Evolutionary conservation across 768 basidiomycete genomes (phyloP).

Genomic region (Dioszegia crocea): DNA sequence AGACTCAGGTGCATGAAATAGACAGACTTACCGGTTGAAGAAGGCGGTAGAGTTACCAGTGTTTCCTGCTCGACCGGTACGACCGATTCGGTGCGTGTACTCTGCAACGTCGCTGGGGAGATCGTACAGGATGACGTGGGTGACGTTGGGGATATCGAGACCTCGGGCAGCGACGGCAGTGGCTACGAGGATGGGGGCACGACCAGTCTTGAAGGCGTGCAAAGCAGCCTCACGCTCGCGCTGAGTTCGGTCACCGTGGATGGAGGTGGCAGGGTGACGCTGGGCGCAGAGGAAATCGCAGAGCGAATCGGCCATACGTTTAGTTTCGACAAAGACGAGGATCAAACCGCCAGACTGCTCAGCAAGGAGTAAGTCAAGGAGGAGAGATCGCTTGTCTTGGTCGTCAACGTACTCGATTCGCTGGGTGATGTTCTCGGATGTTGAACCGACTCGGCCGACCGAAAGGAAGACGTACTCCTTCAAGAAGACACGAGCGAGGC

Average conservation of each 20-base stretch:
- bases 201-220: conserved; percentile 89
- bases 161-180: conserved; percentile 99
- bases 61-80: conserved; percentile 98
- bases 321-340: conserved; percentile 97
- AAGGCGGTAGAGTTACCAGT: conserved; percentile 93
- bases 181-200: conserved; percentile 93
- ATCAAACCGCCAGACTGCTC: conserved; percentile 73
- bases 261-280: conserved; percentile 84
- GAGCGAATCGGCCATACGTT: conserved; percentile 97
- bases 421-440: conserved; percentile 99
- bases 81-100: conserved; percentile 96
- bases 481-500: conserved; percentile 46
- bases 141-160: conserved; percentile 98
- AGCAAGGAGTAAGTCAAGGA: conserved; percentile 86
- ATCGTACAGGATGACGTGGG: conserved; percentile 97
- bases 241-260: conserved; percentile 96
- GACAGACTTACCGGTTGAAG: conserved; percentile 52
- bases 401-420: conserved; percentile 99
- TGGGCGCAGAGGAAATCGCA: conserved; percentile 88
- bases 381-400: conserved; percentile 88
- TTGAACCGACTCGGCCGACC: conserved; percentile 95
- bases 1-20: not conserved
- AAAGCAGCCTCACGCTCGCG: conserved; percentile 95
- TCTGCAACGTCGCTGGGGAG: conserved; percentile 97
- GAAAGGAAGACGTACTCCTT: conserved; percentile 95